Conservation (phyloP, 75 land plant species). For the Cunninghamia lanceolata region DNA sequence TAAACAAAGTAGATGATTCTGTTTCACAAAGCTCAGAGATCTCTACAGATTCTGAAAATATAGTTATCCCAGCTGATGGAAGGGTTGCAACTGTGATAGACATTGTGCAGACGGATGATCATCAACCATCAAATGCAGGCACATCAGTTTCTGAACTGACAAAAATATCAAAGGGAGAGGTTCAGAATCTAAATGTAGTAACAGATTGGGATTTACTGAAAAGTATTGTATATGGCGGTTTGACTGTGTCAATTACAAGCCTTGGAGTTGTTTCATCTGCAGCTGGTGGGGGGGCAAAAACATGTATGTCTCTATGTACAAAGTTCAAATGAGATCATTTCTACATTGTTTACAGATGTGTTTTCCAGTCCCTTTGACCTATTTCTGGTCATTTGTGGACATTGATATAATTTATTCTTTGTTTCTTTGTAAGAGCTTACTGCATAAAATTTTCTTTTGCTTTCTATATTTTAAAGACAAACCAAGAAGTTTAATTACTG, state of each 20-base stretch:
- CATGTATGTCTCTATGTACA: slow-evolving; percentile 44
- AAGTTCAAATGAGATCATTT: not conserved
- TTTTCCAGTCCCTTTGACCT: no score
- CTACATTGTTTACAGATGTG: not conserved
- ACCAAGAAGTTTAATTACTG: not conserved
- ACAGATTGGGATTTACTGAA: slow-evolving; percentile 54
- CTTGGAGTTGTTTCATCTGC: slow-evolving; percentile 83
- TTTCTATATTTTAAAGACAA: not conserved
- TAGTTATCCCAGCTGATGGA: not conserved
- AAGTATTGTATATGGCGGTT: slow-evolving; percentile 87
- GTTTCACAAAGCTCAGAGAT: slow-evolving; percentile 1
- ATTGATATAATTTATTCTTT: no score
- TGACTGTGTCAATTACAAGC: slow-evolving; percentile 78
- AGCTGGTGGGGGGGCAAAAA: slow-evolving; percentile 67
- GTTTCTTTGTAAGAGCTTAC: not conserved
- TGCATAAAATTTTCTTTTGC: not conserved
- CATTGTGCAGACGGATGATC: not conserved
- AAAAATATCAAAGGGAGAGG: not conserved
- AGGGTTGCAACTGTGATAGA: not conserved
- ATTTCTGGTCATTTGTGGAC: no score
- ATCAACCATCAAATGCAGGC: not conserved
- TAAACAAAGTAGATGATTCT: not conserved
- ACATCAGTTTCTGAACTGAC: not conserved
- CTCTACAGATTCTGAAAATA: not conserved
- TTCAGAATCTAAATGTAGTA: not conserved